These are phyloP conservation scores for Tylopilus rubrobrunneus DNA, from an alignment of 768 basidiomycete species.

Conservation along the genomic window DNA sequence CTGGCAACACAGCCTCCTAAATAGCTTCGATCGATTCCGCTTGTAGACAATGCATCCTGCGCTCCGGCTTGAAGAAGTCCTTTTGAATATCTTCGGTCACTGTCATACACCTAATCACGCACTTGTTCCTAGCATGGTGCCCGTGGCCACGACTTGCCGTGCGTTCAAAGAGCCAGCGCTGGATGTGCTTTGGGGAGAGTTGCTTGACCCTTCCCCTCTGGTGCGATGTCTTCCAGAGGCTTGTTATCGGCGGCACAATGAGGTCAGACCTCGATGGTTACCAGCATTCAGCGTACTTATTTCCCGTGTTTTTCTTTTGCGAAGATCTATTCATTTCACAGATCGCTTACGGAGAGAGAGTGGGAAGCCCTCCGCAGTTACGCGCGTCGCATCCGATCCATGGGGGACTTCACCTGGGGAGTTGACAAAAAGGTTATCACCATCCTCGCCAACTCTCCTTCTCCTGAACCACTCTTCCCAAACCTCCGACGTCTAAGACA, in stretches of 20 bases:
- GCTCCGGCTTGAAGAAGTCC: not conserved
- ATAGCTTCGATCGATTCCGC: no score
- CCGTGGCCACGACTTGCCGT: not conserved
- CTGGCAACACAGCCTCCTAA: no score
- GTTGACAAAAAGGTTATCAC: no score
- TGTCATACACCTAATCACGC: not conserved
- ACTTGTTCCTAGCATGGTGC: no score
- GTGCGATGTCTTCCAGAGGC: conserved; percentile 4
- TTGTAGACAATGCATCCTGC: not conserved
- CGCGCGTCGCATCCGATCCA: not conserved
- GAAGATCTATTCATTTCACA: no score
- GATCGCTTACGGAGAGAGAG: not conserved
- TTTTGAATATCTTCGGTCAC: not conserved
- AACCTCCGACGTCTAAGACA: no score
- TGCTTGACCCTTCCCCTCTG: not conserved
- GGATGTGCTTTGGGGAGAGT: conserved; percentile 3
- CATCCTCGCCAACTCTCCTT: no score
- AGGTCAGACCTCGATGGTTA: no score
- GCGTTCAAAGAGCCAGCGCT: conserved; percentile 2
- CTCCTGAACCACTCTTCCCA: no score
- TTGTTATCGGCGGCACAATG: not conserved
- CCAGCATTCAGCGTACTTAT: not conserved
- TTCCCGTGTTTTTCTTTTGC: no score
- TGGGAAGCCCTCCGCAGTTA: conserved; percentile 2
- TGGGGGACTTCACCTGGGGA: not conserved